A percentile compares a stretch with the other conserved stretches of the same genome.
These are phyloP conservation scores for Trichophyton mentagrophytes DNA, from an alignment of 2,329 filamentous ascomycete genomes.

Conservation along the genomic window DNA sequence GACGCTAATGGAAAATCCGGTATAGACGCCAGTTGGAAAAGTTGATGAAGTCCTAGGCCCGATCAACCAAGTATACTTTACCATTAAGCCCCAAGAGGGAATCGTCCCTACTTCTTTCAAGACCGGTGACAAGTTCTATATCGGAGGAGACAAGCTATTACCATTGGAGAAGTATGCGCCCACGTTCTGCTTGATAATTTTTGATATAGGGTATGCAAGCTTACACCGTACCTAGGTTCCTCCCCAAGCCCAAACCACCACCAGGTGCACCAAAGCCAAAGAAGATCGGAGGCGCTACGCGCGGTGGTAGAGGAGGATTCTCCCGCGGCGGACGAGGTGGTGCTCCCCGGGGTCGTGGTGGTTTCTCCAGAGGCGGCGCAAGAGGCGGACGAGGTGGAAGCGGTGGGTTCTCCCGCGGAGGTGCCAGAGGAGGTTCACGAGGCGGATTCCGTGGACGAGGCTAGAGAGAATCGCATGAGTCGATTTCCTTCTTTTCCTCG, in stretches of 20 bases:
- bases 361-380: conserved; percentile 30
- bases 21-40: conserved; percentile 74
- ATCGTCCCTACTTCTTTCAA: conserved; percentile 94
- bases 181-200: neutral
- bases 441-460: conserved; percentile 22
- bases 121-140: conserved; percentile 92
- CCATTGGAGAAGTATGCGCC: conserved; percentile 63
- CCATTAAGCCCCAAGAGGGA: conserved; percentile 90
- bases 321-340: conserved; percentile 23
- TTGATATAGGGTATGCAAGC: neutral
- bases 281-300: conserved; percentile 45
- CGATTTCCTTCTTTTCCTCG: conserved; percentile 9
- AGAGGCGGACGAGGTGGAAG: conserved; percentile 31
- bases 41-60: conserved; percentile 96
- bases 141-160: conserved; percentile 84
- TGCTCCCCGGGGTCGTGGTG: conserved; percentile 43
- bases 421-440: conserved; percentile 22
- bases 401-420: conserved; percentile 24
- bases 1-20: neutral
- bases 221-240: conserved; percentile 45
- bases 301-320: conserved; percentile 32
- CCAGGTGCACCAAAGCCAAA: conserved; percentile 56
- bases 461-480: conserved; percentile 4
- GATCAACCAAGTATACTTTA: conserved; percentile 97
- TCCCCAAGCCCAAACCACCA: conserved; percentile 77